These are phyloP conservation scores for Pseudocercospora fijiensis DNA, from an alignment of 2,329 filamentous ascomycete species.

Conservation along the genomic window DNA sequence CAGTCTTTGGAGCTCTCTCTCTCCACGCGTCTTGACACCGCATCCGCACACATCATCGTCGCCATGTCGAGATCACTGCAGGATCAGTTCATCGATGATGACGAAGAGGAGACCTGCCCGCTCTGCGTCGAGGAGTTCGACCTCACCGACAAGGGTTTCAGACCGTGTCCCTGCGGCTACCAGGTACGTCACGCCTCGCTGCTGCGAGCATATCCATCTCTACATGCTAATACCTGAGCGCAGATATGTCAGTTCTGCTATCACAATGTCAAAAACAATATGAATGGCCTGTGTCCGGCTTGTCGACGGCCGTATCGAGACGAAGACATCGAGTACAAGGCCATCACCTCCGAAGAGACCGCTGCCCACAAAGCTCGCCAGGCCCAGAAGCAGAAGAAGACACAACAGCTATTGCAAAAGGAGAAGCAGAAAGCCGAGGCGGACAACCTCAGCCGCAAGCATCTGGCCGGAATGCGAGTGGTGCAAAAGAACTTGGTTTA, in stretches of 20 bases:
- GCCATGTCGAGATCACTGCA: conserved; percentile 51
- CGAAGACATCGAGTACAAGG: conserved; percentile 94
- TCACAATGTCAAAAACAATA: conserved; percentile 98
- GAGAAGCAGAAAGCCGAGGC: conserved; percentile 95
- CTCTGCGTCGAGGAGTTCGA: conserved; percentile 99
- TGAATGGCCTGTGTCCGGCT: conserved; percentile 96
- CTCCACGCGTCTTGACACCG: conserved; percentile 14
- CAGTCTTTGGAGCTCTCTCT: neutral
- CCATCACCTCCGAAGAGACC: conserved; percentile 92
- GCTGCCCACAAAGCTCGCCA: conserved; percentile 69
- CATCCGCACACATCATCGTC: conserved; percentile 30
- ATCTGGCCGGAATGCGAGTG: conserved; percentile 89
- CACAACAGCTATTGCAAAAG: conserved; percentile 83
- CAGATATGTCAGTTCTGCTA: conserved; percentile 99
- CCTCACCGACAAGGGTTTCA: conserved; percentile 93
- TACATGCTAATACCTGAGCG: conserved; percentile 14
- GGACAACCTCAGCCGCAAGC: conserved; percentile 92
- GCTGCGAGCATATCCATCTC: neutral
- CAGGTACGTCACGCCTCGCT: conserved; percentile 63
- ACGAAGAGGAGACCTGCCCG: conserved; percentile 66
- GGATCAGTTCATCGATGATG: conserved; percentile 56
- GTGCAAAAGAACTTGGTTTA: conserved; percentile 99
- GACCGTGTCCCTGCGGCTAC: conserved; percentile 95
- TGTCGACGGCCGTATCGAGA: conserved; percentile 95
- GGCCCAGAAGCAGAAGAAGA: conserved; percentile 84